Conservation (phyloP, 495 filamentous ascomycete species). For the Margaritispora aquatica region DNA sequence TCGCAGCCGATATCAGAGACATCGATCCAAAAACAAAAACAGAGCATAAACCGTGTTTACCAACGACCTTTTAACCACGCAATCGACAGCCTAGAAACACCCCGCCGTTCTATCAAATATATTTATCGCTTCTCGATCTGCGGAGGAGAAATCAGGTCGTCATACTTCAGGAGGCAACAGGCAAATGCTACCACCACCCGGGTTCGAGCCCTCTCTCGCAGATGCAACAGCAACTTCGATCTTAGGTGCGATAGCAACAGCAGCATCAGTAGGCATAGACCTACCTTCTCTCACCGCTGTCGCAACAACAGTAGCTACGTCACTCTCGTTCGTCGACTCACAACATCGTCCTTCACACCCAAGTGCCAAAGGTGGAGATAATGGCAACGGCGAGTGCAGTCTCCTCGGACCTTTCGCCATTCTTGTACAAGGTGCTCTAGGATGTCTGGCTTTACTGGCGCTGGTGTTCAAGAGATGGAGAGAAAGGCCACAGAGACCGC, state of each 20-base stretch:
- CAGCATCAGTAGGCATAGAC: slow-evolving; percentile 18
- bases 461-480: slow-evolving; percentile 91
- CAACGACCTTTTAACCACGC: neutral
- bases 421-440: slow-evolving; percentile 83
- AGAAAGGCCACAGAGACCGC: slow-evolving; percentile 82
- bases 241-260: slow-evolving; percentile 20
- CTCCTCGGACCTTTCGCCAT: slow-evolving; percentile 84
- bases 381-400: slow-evolving; percentile 54
- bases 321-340: slow-evolving; percentile 7
- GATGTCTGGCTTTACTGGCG: slow-evolving; percentile 71
- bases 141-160: neutral
- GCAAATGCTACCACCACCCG: slow-evolving; percentile 20
- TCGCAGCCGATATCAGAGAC: neutral
- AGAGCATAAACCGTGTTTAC: neutral
- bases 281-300: slow-evolving; percentile 25
- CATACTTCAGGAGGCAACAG: neutral
- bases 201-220: slow-evolving; percentile 20
- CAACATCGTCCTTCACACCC: neutral
- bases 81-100: neutral
- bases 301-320: slow-evolving; percentile 26
- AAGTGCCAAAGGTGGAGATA: neutral
- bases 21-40: neutral
- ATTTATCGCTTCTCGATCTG: neutral
- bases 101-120: neutral
- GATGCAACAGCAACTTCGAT: slow-evolving; percentile 18